Base-by-base conservation (phyloP, 768 basidiomycete genomes). In the Mycena galopus region DNA sequence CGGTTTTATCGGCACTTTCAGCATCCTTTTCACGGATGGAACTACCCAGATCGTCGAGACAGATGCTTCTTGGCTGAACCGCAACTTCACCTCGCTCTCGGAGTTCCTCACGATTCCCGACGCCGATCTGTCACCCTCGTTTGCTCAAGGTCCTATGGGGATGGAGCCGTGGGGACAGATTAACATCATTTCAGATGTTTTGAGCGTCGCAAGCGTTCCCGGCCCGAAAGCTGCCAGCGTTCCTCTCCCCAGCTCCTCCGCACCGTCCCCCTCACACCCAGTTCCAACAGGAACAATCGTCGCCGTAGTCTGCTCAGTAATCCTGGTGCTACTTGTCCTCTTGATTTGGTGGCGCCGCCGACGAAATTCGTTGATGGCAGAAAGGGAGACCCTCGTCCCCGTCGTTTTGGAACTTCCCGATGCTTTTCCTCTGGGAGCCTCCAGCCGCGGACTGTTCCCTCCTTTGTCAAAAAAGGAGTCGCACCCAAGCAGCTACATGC, bases 1-100 rank as follows among this genome's bases (percentile, higher is more conserved):
- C 17, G 66, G 60, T 9, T 25, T 73, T 23, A 59, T 68, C 37
- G 72, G 42, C 9, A 57, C 60, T 9, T 65, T 73, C 29, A 37
- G 14, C 10, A 14, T 37, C 35, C 9, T 37, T 37, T 37, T 10
- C 35, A 37, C 35, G 35, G 35, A 37, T 4, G 35, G 35, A 9
- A 37, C 37, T 16, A 6, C 10, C 35, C 35, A 37, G n/a, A n/a
- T n/a, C n/a, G n/a, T n/a, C n/a, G n/a, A n/a, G n/a, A n/a, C n/a
- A n/a, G n/a, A n/a, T n/a, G n/a, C n/a, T n/a, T n/a, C n/a, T n/a
- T n/a, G n/a, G n/a, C n/a, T n/a, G n/a, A n/a, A n/a, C n/a, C n/a
- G n/a, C n/a, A n/a, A n/a, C n/a, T n/a, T n/a, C n/a, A n/a, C n/a
- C n/a, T n/a, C n/a, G n/a, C n/a, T n/a, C n/a, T n/a, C n/a, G n/a